phyloP scores from a whole-genome alignment of 192 early-diverging fungal genomes.

The Fimicolochytrium jonesii region DNA sequence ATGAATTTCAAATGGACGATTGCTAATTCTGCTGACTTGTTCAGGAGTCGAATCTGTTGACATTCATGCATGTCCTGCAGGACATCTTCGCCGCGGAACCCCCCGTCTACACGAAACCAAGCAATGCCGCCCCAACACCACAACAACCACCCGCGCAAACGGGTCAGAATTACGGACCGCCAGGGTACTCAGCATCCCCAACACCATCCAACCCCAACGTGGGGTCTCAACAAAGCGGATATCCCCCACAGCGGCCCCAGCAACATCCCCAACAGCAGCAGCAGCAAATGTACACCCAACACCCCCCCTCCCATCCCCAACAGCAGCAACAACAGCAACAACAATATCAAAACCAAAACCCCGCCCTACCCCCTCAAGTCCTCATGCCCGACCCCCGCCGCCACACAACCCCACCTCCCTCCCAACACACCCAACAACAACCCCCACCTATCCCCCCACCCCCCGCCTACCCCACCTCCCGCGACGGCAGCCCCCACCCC shows the following conservation, averaged over 20 bases:
- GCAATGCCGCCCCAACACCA: constrained; percentile 28
- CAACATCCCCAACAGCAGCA: constrained; percentile 14
- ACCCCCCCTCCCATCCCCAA: not conserved
- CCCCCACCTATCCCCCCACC: constrained; percentile 13
- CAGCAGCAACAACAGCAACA: constrained; percentile 25
- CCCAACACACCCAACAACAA: constrained; percentile 22
- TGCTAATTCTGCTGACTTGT: not conserved
- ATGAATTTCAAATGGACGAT: too few relatives aligned
- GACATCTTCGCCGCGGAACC: constrained; percentile 69
- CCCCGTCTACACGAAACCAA: constrained; percentile 63
- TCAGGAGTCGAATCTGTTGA: constrained; percentile 40
- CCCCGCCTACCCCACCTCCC: not conserved
- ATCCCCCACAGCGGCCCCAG: constrained; percentile 1
- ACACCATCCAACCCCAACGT: not conserved
- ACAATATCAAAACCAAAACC: constrained; percentile 20
- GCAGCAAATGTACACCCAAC: too few relatives aligned
- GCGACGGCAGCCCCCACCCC: constrained; percentile 25
- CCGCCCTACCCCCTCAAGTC: not conserved
- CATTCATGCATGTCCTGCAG: constrained; percentile 63
- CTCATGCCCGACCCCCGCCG: constrained; percentile 25
- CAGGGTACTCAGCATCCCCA: constrained; percentile 5
- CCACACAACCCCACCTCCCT: constrained; percentile 28
- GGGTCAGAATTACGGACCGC: not conserved
- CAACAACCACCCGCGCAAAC: not conserved
- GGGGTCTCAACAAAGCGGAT: constrained; percentile 9